Evolutionary conservation across 2,329 filamentous ascomycete genomes (phyloP).

Genomic region (Fusarium nodosum): DNA sequence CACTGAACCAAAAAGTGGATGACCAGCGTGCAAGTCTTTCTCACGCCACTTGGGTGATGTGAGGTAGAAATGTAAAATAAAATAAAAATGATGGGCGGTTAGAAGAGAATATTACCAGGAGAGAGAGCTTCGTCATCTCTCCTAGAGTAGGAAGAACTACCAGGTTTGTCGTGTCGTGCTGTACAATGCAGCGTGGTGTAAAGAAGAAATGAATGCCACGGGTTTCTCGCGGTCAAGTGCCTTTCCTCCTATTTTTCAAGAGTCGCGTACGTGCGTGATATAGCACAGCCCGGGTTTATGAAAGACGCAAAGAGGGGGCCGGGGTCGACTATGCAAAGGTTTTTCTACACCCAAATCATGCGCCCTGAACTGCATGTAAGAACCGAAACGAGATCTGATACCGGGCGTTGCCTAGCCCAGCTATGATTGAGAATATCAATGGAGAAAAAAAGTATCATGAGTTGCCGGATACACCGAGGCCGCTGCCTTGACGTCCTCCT

Average conservation of each 20-base stretch:
- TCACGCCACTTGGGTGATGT: constrained; percentile 26
- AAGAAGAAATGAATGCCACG: constrained; percentile 34
- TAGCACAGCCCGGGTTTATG: constrained; percentile 26
- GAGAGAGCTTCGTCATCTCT: constrained; percentile 8
- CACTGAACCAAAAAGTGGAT: constrained; percentile 36
- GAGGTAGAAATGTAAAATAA: constrained; percentile 30
- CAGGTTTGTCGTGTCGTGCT: constrained; percentile 44
- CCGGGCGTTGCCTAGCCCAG: constrained; percentile 35
- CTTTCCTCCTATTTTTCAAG: constrained; percentile 39
- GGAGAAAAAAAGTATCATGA: constrained; percentile 50
- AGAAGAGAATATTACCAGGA: constrained; percentile 30
- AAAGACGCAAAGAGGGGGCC: constrained; percentile 51
- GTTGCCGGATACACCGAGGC: constrained; percentile 64
- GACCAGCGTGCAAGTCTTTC: constrained; percentile 22
- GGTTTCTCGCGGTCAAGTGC: constrained; percentile 29
- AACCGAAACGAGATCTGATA: constrained; percentile 39
- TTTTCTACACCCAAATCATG: constrained; percentile 53
- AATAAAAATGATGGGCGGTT: constrained; percentile 21
- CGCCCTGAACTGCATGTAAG: constrained; percentile 45
- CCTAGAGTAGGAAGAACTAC: constrained; percentile 35
- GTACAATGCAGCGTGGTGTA: constrained; percentile 16
- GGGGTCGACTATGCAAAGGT: constrained; percentile 57
- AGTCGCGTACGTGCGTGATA: constrained; percentile 7
- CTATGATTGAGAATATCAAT: constrained; percentile 37
- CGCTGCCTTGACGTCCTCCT: constrained; percentile 65